phyloP scores from a whole-genome alignment of 192 early-diverging fungal species.

The Funneliformis mosseae region DNA sequence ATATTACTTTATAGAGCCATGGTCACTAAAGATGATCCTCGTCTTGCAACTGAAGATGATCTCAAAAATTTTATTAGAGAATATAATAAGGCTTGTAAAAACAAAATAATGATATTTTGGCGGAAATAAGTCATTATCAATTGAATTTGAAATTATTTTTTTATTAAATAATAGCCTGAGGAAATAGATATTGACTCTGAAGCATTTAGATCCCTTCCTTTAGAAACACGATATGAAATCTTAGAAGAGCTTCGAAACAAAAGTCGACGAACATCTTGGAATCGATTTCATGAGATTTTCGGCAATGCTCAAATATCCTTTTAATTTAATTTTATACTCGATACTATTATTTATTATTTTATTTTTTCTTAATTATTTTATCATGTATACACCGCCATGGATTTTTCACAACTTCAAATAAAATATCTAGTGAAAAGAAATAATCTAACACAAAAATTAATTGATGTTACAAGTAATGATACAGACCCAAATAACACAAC shows the following conservation, averaged over 20 bases:
- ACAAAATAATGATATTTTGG: not conserved
- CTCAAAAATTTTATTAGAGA: slow-evolving; percentile 51
- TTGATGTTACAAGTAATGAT: slow-evolving; percentile 48
- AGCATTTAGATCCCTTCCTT: slow-evolving; percentile 70
- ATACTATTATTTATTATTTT: not conserved
- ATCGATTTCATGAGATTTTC: slow-evolving; percentile 73
- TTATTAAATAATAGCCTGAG: slow-evolving; percentile 27
- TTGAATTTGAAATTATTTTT: not conserved
- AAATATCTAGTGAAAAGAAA: slow-evolving; percentile 81
- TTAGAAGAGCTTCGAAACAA: slow-evolving; percentile 84
- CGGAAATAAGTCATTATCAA: not conserved
- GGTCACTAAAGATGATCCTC: slow-evolving; percentile 46
- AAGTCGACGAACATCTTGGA: slow-evolving; percentile 77
- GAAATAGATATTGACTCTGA: slow-evolving; percentile 81
- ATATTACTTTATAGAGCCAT: slow-evolving; percentile 8
- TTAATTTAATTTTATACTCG: not conserved
- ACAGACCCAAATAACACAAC: slow-evolving; percentile 40
- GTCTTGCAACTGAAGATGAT: slow-evolving; percentile 62
- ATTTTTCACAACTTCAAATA: slow-evolving; percentile 93
- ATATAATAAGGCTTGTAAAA: slow-evolving; percentile 34
- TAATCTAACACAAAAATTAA: slow-evolving; percentile 75
- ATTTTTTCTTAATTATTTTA: not conserved
- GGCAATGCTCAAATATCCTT: slow-evolving; percentile 48
- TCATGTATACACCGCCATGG: slow-evolving; percentile 61
- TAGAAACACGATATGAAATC: slow-evolving; percentile 91